These are phyloP conservation scores for Phyllosticta citribraziliensis DNA, from an alignment of 2,329 filamentous ascomycete species.

Conservation along the genomic window DNA sequence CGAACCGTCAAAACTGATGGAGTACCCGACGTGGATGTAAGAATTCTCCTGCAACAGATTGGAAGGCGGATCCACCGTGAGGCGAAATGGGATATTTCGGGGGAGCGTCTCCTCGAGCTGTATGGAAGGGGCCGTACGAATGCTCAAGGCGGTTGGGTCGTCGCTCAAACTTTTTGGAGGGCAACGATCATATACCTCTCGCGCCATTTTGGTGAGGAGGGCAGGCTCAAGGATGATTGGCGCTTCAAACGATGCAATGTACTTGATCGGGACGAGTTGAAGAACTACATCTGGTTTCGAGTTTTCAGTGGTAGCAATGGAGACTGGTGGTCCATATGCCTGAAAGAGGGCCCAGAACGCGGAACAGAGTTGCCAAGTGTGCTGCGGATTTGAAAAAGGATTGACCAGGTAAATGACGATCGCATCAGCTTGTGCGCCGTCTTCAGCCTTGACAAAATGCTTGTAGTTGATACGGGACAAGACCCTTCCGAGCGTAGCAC, in stretches of 20 bases:
- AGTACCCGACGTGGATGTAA: slow-evolving; percentile 71
- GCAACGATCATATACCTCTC: slow-evolving; percentile 72
- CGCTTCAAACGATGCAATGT: slow-evolving; percentile 54
- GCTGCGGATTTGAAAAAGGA: slow-evolving; percentile 50
- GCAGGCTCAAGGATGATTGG: slow-evolving; percentile 48
- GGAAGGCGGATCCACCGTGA: slow-evolving; percentile 56
- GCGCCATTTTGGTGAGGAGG: slow-evolving; percentile 39
- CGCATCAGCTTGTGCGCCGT: slow-evolving; percentile 41
- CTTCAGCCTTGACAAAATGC: slow-evolving; percentile 22
- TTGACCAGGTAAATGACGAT: slow-evolving; percentile 71
- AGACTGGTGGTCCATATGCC: slow-evolving; percentile 44
- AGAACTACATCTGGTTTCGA: slow-evolving; percentile 55
- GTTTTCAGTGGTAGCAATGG: slow-evolving; percentile 27
- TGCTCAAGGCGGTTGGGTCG: slow-evolving; percentile 37
- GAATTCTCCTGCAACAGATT: slow-evolving; percentile 70
- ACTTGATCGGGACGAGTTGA: slow-evolving; percentile 61
- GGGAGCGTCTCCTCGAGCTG: slow-evolving; percentile 62
- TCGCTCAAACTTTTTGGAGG: slow-evolving; percentile 33
- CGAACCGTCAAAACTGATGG: slow-evolving; percentile 61
- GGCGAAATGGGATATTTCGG: slow-evolving; percentile 64
- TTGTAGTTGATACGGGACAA: slow-evolving; percentile 25
- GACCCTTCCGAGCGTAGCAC: slow-evolving; percentile 32
- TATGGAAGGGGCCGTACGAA: slow-evolving; percentile 57
- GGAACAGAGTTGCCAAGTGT: slow-evolving; percentile 58
- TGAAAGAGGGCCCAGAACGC: slow-evolving; percentile 66